Evolutionary conservation across 148 eudicot genomes (phyloP).

Genomic region (Tetragonia tetragonoides): DNA sequence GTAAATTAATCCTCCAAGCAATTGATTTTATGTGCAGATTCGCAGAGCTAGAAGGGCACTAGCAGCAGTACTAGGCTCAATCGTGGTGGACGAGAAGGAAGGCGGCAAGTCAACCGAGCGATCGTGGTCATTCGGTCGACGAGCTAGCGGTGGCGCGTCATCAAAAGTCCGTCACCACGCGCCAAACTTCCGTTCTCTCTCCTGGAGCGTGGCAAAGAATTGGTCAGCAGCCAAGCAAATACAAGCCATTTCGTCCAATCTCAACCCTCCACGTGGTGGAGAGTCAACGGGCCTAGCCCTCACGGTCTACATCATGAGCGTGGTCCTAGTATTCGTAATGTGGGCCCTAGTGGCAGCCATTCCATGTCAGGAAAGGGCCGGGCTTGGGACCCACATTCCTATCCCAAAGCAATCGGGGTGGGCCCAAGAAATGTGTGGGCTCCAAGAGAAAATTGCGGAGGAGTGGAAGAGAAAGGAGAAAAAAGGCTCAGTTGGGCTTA

Average conservation of each 20-base stretch:
- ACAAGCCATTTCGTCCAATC: slow-evolving; percentile 70
- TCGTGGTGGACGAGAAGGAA: slow-evolving; percentile 65
- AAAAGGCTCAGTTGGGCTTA: slow-evolving; percentile 64
- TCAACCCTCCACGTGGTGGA: slow-evolving; percentile 66
- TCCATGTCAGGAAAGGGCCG: slow-evolving; percentile 81
- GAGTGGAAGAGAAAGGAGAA: slow-evolving; percentile 95
- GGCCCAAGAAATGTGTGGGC: slow-evolving; percentile 55
- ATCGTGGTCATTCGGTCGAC: slow-evolving; percentile 71
- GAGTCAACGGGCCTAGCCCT: slow-evolving; percentile 62
- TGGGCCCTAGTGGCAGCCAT: slow-evolving; percentile 89
- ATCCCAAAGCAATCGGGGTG: slow-evolving; percentile 60
- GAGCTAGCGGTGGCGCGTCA: slow-evolving; percentile 29
- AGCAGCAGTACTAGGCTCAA: slow-evolving; percentile 50
- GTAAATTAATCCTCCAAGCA: neutral
- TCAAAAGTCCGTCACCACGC: slow-evolving; percentile 31
- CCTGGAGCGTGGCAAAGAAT: slow-evolving; percentile 63
- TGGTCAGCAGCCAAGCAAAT: slow-evolving; percentile 92
- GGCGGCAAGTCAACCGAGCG: slow-evolving; percentile 60
- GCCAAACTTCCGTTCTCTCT: slow-evolving; percentile 56
- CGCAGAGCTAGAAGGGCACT: slow-evolving; percentile 70
- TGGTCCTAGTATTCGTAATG: slow-evolving; percentile 61
- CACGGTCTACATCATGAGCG: slow-evolving; percentile 66
- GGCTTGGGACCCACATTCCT: slow-evolving; percentile 60
- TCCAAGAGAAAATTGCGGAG: slow-evolving; percentile 84
- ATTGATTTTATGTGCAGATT: slow-evolving; percentile 19